Percentiles rank a stretch among this genome's conserved stretches.
Evolutionary conservation across 495 filamentous ascomycete species (phyloP).

Genomic region (Penicillium ochrochloron): DNA sequence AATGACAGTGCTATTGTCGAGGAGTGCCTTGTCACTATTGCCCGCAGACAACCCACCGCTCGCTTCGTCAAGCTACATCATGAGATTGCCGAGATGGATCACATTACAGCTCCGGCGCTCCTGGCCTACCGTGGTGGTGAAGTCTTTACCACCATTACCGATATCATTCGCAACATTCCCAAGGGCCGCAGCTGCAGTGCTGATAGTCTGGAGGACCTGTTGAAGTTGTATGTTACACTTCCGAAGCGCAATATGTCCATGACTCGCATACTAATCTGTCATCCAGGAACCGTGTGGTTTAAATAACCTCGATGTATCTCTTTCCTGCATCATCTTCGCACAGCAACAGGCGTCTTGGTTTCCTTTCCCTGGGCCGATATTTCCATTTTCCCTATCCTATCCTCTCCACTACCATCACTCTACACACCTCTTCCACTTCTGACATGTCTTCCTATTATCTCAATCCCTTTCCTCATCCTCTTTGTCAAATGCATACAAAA

Average conservation of each 20-base stretch:
- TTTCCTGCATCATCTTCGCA: slow-evolving; percentile 11
- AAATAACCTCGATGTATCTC: slow-evolving; percentile 17
- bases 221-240: slow-evolving; percentile 57
- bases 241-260: background rate
- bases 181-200: slow-evolving; percentile 62
- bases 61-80: slow-evolving; percentile 92
- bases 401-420: background rate
- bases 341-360: slow-evolving; percentile 23
- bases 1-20: slow-evolving; percentile 76
- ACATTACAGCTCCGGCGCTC: slow-evolving; percentile 84
- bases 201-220: slow-evolving; percentile 61
- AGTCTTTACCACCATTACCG: slow-evolving; percentile 86
- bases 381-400: slow-evolving; percentile 6
- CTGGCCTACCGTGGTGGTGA: slow-evolving; percentile 89
- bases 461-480: background rate
- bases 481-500: background rate
- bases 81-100: slow-evolving; percentile 93
- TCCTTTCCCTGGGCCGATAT: background rate
- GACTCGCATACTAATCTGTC: slow-evolving; percentile 9
- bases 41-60: slow-evolving; percentile 66
- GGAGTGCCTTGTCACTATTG: slow-evolving; percentile 72
- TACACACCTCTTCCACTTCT: slow-evolving; percentile 8
- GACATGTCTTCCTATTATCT: slow-evolving; percentile 11
- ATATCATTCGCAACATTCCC: slow-evolving; percentile 84
- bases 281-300: slow-evolving; percentile 40